Conservation (phyloP, 805 yeast species). For the Starmerella bombicola region DNA sequence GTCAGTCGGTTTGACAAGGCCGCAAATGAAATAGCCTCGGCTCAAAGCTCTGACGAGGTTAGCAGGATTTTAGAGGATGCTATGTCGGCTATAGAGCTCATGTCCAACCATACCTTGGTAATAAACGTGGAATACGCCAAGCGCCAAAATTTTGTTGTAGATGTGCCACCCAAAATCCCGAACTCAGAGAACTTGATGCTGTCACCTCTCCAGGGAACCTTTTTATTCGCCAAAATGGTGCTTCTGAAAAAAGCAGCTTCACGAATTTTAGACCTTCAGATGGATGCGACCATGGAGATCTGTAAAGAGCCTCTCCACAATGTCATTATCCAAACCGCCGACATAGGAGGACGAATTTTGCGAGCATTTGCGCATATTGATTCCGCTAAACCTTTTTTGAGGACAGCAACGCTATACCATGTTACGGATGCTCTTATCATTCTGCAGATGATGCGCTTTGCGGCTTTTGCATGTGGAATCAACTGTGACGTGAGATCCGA, state of each 20-base stretch:
- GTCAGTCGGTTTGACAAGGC: conserved; percentile 6
- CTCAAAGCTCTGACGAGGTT: conserved; percentile 8
- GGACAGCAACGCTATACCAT: conserved; percentile 10
- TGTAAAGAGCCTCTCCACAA: not conserved
- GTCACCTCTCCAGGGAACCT: conserved; percentile 9
- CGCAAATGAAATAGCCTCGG: not conserved
- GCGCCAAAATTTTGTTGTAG: not conserved
- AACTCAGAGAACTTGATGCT: conserved; percentile 7
- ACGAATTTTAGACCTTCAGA: conserved; percentile 7
- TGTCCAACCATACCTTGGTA: conserved; percentile 3
- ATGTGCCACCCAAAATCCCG: not conserved
- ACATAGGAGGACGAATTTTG: conserved; percentile 13
- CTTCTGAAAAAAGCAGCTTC: conserved; percentile 7
- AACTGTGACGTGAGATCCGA: conserved; percentile 25
- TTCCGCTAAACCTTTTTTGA: conserved; percentile 7
- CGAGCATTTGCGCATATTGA: conserved; percentile 13
- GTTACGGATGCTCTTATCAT: conserved; percentile 14
- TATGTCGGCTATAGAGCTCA: conserved; percentile 3
- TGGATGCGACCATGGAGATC: not conserved
- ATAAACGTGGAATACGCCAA: conserved; percentile 6
- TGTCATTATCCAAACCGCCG: conserved; percentile 8
- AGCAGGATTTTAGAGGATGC: conserved; percentile 3
- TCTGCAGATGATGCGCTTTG: conserved; percentile 19
- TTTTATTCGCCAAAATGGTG: conserved; percentile 7
- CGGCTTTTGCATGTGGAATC: conserved; percentile 18